phyloP scores from a whole-genome alignment of 169 alveolate genomes.

The Plasmodium adleri region DNA sequence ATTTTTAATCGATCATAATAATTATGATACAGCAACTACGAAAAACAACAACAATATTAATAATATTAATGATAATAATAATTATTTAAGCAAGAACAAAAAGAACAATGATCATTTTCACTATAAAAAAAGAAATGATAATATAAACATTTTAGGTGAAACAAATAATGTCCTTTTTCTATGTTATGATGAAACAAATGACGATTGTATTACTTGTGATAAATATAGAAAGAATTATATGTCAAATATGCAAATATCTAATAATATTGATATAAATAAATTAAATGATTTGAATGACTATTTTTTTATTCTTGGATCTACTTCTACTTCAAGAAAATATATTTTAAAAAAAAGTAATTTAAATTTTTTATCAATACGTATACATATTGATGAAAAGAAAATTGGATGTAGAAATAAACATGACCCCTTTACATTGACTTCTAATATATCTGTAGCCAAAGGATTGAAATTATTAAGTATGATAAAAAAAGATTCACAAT shows the following conservation, averaged over 20 bases:
- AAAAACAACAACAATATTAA: not conserved
- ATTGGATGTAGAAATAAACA: conserved; percentile 62
- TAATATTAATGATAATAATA: conserved; percentile 3
- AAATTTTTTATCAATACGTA: conserved; percentile 43
- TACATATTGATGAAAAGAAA: conserved; percentile 55
- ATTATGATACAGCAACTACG: not conserved
- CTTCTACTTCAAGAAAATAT: conserved; percentile 63
- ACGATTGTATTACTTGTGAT: conserved; percentile 40
- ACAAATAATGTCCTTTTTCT: conserved; percentile 29
- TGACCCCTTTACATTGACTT: conserved; percentile 59
- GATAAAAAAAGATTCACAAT: conserved; percentile 17
- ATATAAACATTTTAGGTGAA: no score
- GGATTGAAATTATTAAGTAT: conserved; percentile 42
- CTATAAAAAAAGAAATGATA: not conserved
- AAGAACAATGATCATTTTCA: conserved; percentile 2
- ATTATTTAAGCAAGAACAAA: not conserved
- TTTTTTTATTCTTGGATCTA: conserved; percentile 65
- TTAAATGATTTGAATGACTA: conserved; percentile 15
- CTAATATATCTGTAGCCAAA: conserved; percentile 60
- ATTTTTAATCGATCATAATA: not conserved
- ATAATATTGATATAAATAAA: not conserved
- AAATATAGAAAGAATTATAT: conserved; percentile 45
- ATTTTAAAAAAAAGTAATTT: conserved; percentile 46
- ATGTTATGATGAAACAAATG: conserved; percentile 54
- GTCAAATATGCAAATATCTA: conserved; percentile 44